Evolutionary conservation across 2,329 filamentous ascomycete species (phyloP).

Genomic region (Geoglossum cookeanum): DNA sequence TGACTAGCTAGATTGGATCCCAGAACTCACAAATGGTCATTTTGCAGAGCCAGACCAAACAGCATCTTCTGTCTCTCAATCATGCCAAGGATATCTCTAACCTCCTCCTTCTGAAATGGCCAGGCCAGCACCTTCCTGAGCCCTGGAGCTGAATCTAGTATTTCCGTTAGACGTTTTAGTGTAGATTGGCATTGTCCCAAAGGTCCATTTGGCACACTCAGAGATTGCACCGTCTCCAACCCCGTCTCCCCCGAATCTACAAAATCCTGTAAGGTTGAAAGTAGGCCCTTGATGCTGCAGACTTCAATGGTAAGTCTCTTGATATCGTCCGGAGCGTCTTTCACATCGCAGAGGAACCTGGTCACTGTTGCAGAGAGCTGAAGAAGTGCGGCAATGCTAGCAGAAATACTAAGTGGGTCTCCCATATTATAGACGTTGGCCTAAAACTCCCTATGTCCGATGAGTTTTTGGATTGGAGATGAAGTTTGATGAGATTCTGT

Average conservation of each 20-base stretch:
- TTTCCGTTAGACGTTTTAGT: constrained; percentile 5
- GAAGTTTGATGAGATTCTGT: too few relatives aligned
- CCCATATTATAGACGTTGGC: too few relatives aligned
- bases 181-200: constrained; percentile 5
- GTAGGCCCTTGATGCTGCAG: background rate
- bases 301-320: constrained; percentile 1
- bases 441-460: too few relatives aligned
- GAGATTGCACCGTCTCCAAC: constrained; percentile 1
- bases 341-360: constrained; percentile 3
- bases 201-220: constrained; percentile 6
- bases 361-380: constrained; percentile 2
- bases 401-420: constrained; percentile 7
- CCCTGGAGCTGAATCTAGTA: constrained; percentile 4
- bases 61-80: constrained; percentile 9
- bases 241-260: background rate
- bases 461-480: too few relatives aligned
- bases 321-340: constrained; percentile 3
- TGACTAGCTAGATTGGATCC: too few relatives aligned
- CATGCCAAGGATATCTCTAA: constrained; percentile 5
- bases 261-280: background rate
- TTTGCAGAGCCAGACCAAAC: constrained; percentile 7
- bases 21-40: constrained; percentile 3
- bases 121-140: constrained; percentile 4
- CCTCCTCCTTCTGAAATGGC: constrained; percentile 9
- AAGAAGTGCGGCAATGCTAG: constrained; percentile 6